Base-by-base conservation (phyloP, 176 grass and related monocot genomes). In the Rhynchospora pubera region DNA sequence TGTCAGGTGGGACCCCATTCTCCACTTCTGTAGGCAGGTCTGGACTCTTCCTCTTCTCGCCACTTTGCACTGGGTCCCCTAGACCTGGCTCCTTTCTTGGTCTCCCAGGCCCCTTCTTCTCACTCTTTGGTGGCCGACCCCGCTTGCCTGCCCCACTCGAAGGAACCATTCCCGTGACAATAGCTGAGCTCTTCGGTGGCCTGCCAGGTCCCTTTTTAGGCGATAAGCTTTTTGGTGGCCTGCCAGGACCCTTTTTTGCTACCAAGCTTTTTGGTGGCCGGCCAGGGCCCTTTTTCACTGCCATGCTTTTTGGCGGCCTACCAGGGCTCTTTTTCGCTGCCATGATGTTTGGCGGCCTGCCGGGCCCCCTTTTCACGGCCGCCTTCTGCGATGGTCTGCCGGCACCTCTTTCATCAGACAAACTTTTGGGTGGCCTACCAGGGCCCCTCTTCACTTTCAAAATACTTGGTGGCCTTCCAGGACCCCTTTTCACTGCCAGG, bases 91-190 rank as follows among this genome's bases (percentile, higher is more conserved):
- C 51, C 28, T 76, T 84, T 76, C 22, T 72, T 10, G 82, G 82
- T 52, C 82, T 84, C 22, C 82, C 82, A 10, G 68, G 82, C 39
- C 55, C 55, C 66, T 48, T 84, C 64, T 69, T 71, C 24, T 67
- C 65, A 48, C 77, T 78, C 63, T 80, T 88, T 3, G 82, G 82
- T 57, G 86, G 86, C 2, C 82, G 81, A 15, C 86, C 86, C 5
- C 74, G 72, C 63, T 81, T 88, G 42, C 53, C 32, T 2, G 26
- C 46, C 12, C 52, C 78, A 55, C 19, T 18, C 18, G 16, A 1
- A 57, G 43, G 21, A 23, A 16, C 61, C 16, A 45, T 12, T 45
- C 26, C 56, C 3, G 14, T 19, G 60, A 74, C 71, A 53, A 65
- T 44, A 57, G 44, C 72, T 12, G 51, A 19, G 23, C 15, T 0